Percentiles rank a stretch among this genome's conserved stretches.
phyloP scores from a whole-genome alignment of 306 rosid genomes.

The Quercus rubra region DNA sequence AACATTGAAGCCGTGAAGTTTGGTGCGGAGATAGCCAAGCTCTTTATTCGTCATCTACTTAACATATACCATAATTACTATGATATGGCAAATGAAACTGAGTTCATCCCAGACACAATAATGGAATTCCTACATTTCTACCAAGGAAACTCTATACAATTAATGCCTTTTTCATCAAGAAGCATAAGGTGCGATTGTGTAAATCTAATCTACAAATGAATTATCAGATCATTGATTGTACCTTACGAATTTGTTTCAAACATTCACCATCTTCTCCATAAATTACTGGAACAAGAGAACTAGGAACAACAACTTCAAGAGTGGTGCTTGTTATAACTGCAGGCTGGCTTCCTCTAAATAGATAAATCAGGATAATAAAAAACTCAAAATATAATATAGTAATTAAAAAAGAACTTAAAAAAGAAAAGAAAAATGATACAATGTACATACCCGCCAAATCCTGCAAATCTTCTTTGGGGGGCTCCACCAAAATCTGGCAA shows the following conservation, averaged over 20 bases:
- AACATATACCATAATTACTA: background rate
- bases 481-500: slow-evolving; percentile 67
- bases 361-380: background rate
- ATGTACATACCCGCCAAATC: slow-evolving; percentile 56
- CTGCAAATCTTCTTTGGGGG: slow-evolving; percentile 65
- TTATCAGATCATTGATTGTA: slow-evolving; percentile 16
- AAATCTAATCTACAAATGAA: background rate
- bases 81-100: background rate
- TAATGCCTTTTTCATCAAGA: background rate
- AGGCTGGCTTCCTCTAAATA: slow-evolving; percentile 60
- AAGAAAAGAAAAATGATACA: slow-evolving; percentile 1
- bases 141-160: too few species aligned
- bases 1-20: too few species aligned
- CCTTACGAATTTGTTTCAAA: slow-evolving; percentile 92
- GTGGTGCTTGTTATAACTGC: slow-evolving; percentile 82
- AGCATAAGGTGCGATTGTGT: background rate
- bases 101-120: background rate
- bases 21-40: too few species aligned
- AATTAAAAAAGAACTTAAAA: background rate
- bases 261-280: slow-evolving; percentile 97
- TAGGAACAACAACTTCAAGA: slow-evolving; percentile 92
- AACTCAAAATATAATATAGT: background rate
- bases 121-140: background rate
- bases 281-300: slow-evolving; percentile 64
- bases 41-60: too few species aligned